Evolutionary conservation across 257 asterid species (phyloP), one percentile per base, ranked within the genome.

Genomic region (Fraxinus anomala): DNA sequence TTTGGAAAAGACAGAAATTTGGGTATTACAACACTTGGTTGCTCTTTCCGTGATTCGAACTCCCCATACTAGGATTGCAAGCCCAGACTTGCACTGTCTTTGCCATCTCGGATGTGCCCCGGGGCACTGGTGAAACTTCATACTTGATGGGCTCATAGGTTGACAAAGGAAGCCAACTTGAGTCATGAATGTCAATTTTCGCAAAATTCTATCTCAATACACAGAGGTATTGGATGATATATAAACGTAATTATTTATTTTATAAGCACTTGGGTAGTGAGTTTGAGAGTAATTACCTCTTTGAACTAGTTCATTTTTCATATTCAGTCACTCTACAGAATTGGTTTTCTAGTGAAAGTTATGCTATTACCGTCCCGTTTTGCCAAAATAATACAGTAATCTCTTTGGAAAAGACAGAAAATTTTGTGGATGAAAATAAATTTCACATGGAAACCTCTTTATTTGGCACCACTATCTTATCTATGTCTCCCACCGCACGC

Each of bases 401-500:
- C 30, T 30, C 14, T 49, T 61, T 47, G 14, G 66, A 33, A 66
- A 42, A 79, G 82, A 73, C 81, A 75, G 86, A 76, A 76, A 51
- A 73, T 78, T 83, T 63, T 87, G 92, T 88, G 92, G 96, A 84
- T 80, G 87, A 82, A 47, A 88, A 82, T 75, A 79, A 33, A 71
- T 82, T 74, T 79, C 87, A 85, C 83, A 80, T 80, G 86, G 81
- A 70, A 74, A 75, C 80, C 79, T 82, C 68, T 74, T 74, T 17
- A 49, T 82, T 80, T 86, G 89, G 91, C 87, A 31, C 87, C 86
- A 80, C 76, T 66, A 69, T 79, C 77, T 86, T 83, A 69, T 76
- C 79, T 36, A 5, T 68, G 73, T 54, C 83, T 82, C 87, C 81
- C 81, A 86, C 97, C 94, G 88, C 94, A 88, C 87, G 82, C 81